Conservation (phyloP, 2,329 filamentous ascomycete genomes). For the Talaromyces sp. region DNA sequence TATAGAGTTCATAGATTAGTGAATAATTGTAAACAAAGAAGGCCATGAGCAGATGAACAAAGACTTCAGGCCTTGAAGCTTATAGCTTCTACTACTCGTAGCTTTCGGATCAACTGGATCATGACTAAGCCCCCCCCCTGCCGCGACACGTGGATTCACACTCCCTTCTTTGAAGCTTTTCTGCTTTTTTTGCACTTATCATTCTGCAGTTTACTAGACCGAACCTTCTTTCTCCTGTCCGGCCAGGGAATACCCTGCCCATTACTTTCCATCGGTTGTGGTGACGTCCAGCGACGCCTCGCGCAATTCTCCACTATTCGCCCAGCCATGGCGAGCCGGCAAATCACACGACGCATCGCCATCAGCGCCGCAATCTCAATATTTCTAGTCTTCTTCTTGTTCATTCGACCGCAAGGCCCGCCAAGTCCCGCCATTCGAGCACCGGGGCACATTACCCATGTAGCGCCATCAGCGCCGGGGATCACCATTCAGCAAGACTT, state of each 20-base stretch:
- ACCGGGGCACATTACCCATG: conserved; percentile 43
- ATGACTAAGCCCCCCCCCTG: conserved; percentile 1
- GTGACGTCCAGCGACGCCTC: conserved; percentile 4
- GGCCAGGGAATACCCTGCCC: background rate
- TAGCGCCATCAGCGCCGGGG: conserved; percentile 22
- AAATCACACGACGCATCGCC: conserved; percentile 40
- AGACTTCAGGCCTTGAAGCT: too few relatives aligned
- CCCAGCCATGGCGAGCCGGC: conserved; percentile 38
- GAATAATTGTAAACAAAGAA: too few relatives aligned
- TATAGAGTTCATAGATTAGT: too few relatives aligned
- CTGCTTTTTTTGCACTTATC: background rate
- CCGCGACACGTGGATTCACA: conserved; percentile 1
- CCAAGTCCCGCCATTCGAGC: conserved; percentile 39
- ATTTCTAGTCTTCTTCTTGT: conserved; percentile 42
- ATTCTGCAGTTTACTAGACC: background rate
- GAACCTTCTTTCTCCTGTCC: background rate
- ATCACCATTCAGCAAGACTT: conserved; percentile 36
- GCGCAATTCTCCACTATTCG: background rate
- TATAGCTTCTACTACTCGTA: too few relatives aligned
- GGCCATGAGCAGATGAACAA: too few relatives aligned
- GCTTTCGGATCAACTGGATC: background rate
- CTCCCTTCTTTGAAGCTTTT: background rate
- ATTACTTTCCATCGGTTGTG: background rate
- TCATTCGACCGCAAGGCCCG: conserved; percentile 41
- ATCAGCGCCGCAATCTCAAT: conserved; percentile 36